Conservation (phyloP, 2,329 filamentous ascomycete species). For the Talaromyces sp. region DNA sequence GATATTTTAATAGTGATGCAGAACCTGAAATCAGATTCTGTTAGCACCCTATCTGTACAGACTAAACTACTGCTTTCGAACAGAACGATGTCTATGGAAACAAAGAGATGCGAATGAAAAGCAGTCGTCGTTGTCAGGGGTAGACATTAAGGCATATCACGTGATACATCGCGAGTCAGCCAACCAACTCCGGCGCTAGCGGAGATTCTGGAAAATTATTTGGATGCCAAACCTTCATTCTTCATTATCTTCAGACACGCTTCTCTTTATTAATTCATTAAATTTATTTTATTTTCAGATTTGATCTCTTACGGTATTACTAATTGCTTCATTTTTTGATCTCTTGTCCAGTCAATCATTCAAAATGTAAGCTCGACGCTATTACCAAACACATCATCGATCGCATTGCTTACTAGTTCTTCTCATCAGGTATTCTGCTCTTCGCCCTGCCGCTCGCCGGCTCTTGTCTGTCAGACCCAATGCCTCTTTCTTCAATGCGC, state of each 20-base stretch:
- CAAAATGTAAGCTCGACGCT: background rate
- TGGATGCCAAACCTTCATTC: background rate
- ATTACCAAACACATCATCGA: background rate
- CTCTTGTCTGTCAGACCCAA: slow-evolving; percentile 48
- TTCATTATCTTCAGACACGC: background rate
- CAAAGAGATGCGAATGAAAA: background rate
- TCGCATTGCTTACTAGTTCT: background rate
- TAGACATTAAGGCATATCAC: background rate
- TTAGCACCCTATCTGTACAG: too few species aligned
- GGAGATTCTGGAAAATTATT: slow-evolving; percentile 1
- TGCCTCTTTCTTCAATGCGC: slow-evolving; percentile 39
- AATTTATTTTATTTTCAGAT: background rate
- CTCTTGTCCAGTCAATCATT: background rate
- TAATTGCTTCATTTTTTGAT: background rate
- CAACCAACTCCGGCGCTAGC: background rate
- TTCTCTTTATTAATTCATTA: background rate
- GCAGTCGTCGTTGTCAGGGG: background rate
- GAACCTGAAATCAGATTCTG: background rate
- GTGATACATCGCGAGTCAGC: background rate
- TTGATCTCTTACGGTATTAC: background rate
- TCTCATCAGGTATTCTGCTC: slow-evolving; percentile 49
- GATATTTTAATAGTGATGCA: background rate
- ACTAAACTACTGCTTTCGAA: too few species aligned
- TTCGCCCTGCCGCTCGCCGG: slow-evolving; percentile 58
- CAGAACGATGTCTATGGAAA: too few species aligned